Evolutionary conservation across 768 basidiomycete genomes (phyloP), one percentile per base, ranked within the genome.

Genomic region (Amanita thiersii): DNA sequence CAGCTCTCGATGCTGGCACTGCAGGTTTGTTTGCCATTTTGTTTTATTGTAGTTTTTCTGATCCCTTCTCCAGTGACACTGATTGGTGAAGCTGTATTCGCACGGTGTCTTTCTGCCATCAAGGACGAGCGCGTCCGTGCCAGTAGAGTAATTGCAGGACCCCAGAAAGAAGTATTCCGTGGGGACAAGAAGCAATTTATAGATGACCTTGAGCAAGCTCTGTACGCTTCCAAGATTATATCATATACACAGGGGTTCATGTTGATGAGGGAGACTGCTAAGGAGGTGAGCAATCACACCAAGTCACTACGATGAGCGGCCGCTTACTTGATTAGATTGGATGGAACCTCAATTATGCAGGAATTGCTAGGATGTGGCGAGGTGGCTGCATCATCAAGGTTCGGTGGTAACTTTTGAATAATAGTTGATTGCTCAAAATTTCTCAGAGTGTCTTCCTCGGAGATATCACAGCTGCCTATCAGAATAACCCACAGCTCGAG

Each of bases 171-270:
- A 60, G 65, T 80, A 17, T 98, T 98, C 88, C 81, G 81, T 48
- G 96, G 94, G 47, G 91, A 97, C 79, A 98, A 97, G 75, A 74
- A 93, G 61, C 86, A 92, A 57, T 99, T 99, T 70, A 96, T 99
- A 61, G 88, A 96, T 59, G 96, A 99, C 64, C 84, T 99, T 48
- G 96, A 98, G 67, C 96, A 98, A 64, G 96, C 94, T 36, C 75
- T 99, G 45, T 99, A 99, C 67, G 96, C 94, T 38, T 96, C 93
- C 54, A 99, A 99, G 76, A 92, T 99, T 64, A 94, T 97, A 56
- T 98, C 94, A 21, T 99, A 99, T 73, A 89, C 94, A 3, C 96
- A 99, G 67, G 96, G 96, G 51, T 99, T 98, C 75, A 94, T 99
- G 81, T 79, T 99, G 56, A 96, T 99, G 92, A 77, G 96, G 51